Evolutionary conservation across 345 rosid species (phyloP), one percentile per base, ranked within the genome.

Genomic region (Eucalyptus leucophloia): DNA sequence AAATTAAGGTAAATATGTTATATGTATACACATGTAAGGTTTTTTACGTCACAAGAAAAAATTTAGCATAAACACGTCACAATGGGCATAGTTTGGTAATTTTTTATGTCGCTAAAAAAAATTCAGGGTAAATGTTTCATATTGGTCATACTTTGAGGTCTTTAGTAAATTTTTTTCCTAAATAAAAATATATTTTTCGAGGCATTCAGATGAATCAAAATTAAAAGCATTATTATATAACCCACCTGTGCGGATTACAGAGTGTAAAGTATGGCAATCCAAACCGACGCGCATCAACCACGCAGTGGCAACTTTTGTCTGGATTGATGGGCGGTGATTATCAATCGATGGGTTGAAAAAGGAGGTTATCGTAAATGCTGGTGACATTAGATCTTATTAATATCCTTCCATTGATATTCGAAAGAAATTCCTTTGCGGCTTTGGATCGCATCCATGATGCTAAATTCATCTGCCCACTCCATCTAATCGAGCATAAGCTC

Each of bases 361-460:
- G 81, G 13, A 17, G 21, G 13, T 34, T 18, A 10, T 34, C 7
- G 2, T 4, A 3, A 69, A 23, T 34, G 26, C 58, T 37, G 7
- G 14, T 34, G 82, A 72, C 40, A 34, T 72, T 19, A 34, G 14
- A 34, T 34, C 26, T 21, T 10, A 77, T 77, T 21, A 37, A 40
- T 18, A 77, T 21, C 30, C 16, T 77, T 77, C 30, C 16, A 6
- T 40, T 6, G 85, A 40, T 40, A 77, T 77, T 40, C 30, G 47
- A 37, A 77, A 21, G 16, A 23, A 37, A 6, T 9, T 42, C 8
- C 30, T 37, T 77, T 7, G 2, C 2, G 82, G 8, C 24, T 10
- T 19, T 19, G 40, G 15, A 19, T 3, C 2, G 45, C 42, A 37
- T 11, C 2, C 12, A 0, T 0, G 15, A 77, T 23, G 4, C 1